Evolutionary conservation across 306 rosid genomes (phyloP), one percentile per base, ranked within the genome.

Genomic region (barrel medic (Medicago truncatula)): DNA sequence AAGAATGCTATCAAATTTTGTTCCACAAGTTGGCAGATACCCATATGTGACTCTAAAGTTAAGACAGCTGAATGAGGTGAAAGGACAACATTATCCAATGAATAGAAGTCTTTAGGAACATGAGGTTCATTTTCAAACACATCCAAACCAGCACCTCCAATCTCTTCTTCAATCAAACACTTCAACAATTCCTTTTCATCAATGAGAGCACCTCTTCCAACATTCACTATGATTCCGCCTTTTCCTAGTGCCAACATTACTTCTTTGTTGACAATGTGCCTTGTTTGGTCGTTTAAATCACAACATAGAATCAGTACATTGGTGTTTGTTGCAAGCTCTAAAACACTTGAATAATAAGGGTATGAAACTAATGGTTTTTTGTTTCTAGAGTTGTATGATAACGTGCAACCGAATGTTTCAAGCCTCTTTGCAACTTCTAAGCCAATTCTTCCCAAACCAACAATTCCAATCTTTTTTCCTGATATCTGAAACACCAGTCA

Each of bases 81-180:
- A 8, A 88, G 25, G 17, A 88, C 90, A 14, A 84, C 89, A 77
- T 77, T 87, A 18, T 87, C 87, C 76, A 89, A 20, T 1, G 3
- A 28, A 70, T 83, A 75, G 3, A 87, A 77, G 50, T 83, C 82
- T 36, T 34, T 0, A 12, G 85, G 81, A 81, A 85, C 86, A 50
- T 77, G 9, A 39, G 91, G 91, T 63, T 89, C 91, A 62, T 81
- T 63, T 83, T 85, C 91, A 67, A 86, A 87, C 85, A 89, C 93
- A 83, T 87, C 91, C 82, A 89, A 66, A 9, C 86, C 89, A 75
- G 86, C 88, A 13, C 83, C 83, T 7, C 65, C 76, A 74, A 80
- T 23, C 13, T 80, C 79, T 0, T 75, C 71, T 20, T 74, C 71
- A 11, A 67, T 23, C 64, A 74, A 80, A 46, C 79, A 74, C 13